phyloP scores from a whole-genome alignment of 495 filamentous ascomycete species.

The Talaromyces thailandensis region DNA sequence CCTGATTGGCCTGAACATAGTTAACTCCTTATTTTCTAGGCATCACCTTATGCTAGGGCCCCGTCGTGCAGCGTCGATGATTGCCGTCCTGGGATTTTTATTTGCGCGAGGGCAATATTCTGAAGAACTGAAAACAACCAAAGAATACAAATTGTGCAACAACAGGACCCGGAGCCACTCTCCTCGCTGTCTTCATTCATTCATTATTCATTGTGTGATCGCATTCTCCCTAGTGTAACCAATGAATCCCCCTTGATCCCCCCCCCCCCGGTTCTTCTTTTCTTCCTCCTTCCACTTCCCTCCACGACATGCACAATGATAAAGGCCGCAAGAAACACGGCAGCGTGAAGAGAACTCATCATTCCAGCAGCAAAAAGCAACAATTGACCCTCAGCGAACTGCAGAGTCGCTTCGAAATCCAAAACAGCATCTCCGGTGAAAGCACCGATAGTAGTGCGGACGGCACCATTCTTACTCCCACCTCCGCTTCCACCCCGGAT shows the following conservation, averaged over 20 bases:
- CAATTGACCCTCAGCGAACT: constrained; percentile 4
- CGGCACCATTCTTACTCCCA: constrained; percentile 3
- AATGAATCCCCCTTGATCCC: background rate
- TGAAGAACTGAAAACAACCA: background rate
- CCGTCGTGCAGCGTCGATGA: background rate
- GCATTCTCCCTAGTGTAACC: background rate
- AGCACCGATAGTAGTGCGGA: background rate
- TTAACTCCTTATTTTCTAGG: background rate
- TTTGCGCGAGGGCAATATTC: background rate
- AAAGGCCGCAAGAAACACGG: constrained; percentile 15
- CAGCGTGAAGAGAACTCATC: constrained; percentile 9
- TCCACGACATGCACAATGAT: constrained; percentile 12
- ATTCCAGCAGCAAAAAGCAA: background rate
- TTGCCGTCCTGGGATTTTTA: background rate
- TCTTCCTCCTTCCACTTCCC: background rate
- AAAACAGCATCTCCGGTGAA: background rate
- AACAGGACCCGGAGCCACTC: background rate
- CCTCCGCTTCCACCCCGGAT: background rate
- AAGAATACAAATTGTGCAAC: background rate
- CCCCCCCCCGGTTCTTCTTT: background rate
- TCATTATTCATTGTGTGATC: background rate
- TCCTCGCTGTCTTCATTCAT: background rate
- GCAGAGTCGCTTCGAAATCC: constrained; percentile 1
- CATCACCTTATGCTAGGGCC: background rate
- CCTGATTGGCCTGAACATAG: background rate